These are phyloP conservation scores for Daedalea quercina DNA, from an alignment of 768 basidiomycete species.

Conservation along the genomic window DNA sequence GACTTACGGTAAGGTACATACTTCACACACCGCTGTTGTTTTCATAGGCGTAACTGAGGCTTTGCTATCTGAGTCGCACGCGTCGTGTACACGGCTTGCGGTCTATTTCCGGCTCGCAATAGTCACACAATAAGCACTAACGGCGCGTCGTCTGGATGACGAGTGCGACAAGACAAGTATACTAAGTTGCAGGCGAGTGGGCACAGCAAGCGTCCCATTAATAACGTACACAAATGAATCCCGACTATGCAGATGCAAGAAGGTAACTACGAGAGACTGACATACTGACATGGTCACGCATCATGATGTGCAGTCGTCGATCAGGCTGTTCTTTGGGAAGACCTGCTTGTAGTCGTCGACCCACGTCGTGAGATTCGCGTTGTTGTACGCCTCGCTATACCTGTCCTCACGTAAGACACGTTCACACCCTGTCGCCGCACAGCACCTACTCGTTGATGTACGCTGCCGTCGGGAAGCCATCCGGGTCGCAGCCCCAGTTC, in stretches of 20 bases:
- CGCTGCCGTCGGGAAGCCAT: constrained; percentile 60
- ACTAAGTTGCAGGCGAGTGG: too few species aligned
- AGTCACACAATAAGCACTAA: too few species aligned
- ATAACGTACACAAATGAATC: too few species aligned
- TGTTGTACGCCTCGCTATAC: constrained; percentile 65
- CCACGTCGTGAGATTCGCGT: constrained; percentile 53
- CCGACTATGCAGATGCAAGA: background rate
- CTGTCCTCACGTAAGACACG: constrained; percentile 22
- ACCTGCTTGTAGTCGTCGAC: constrained; percentile 36
- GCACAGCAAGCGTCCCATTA: too few species aligned
- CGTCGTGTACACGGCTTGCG: too few species aligned
- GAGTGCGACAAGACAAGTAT: too few species aligned
- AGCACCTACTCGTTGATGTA: constrained; percentile 67
- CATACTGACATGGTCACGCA: background rate
- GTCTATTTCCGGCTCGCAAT: too few species aligned
- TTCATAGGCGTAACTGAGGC: too few species aligned
- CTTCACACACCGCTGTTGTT: too few species aligned
- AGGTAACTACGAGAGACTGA: background rate
- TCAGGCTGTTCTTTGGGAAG: constrained; percentile 46
- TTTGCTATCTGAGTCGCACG: too few species aligned
- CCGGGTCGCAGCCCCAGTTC: constrained; percentile 67
- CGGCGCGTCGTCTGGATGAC: too few species aligned
- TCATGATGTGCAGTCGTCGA: constrained; percentile 32
- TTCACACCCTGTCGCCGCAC: background rate
- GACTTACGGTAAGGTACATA: too few species aligned